Evolutionary conservation across 2,329 filamentous ascomycete species (phyloP).

Genomic region (Pyrenophora teres): DNA sequence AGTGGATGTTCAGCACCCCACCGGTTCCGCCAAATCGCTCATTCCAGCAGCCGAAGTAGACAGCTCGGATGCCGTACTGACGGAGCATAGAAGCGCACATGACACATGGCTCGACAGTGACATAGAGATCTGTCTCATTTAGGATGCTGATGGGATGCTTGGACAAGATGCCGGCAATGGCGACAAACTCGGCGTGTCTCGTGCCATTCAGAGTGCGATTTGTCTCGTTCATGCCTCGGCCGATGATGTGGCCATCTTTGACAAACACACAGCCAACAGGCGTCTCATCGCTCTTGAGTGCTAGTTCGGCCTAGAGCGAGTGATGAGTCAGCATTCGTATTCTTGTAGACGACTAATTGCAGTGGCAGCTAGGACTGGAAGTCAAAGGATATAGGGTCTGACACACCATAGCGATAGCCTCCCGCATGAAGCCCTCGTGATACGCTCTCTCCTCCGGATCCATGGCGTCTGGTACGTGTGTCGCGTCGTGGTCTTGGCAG

Average conservation of each 20-base stretch:
- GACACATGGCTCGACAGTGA: conserved; percentile 97
- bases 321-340: conserved; percentile 27
- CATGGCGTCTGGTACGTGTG: conserved; percentile 37
- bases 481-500: conserved; percentile 34
- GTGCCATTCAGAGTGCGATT: conserved; percentile 68
- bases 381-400: conserved; percentile 11
- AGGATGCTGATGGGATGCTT: conserved; percentile 71
- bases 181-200: conserved; percentile 93
- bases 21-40: conserved; percentile 97
- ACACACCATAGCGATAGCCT: conserved; percentile 81
- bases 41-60: conserved; percentile 94
- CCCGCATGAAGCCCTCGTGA: conserved; percentile 74
- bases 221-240: conserved; percentile 94
- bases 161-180: conserved; percentile 69
- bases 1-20: conserved; percentile 86
- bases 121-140: conserved; percentile 79
- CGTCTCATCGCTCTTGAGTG: conserved; percentile 82
- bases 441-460: conserved; percentile 48
- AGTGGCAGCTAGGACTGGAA: neutral
- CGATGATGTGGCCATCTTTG: conserved; percentile 76
- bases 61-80: conserved; percentile 83
- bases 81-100: conserved; percentile 95
- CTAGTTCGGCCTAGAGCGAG: conserved; percentile 72
- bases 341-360: neutral
- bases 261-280: conserved; percentile 97